Evolutionary conservation across 768 basidiomycete genomes (phyloP).

Genomic region (Tulasnella sp.): DNA sequence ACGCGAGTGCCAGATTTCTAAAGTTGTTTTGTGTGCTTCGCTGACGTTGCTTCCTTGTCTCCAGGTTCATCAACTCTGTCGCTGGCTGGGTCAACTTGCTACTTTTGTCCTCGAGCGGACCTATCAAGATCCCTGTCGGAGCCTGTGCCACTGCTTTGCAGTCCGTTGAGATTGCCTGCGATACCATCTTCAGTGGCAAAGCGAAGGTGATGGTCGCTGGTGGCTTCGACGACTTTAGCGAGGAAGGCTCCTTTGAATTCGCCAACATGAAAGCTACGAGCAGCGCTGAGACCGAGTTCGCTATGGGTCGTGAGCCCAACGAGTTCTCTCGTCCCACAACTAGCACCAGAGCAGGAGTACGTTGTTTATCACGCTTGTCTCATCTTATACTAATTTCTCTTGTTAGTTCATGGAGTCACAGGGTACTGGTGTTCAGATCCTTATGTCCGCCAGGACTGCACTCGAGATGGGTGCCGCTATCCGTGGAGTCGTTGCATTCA

Average conservation of each 20-base stretch:
- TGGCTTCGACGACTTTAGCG: constrained; percentile 95
- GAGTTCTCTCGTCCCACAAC: constrained; percentile 99
- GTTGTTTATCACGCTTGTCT: constrained; percentile 22
- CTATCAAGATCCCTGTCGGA: constrained; percentile 98
- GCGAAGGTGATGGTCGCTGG: constrained; percentile 99
- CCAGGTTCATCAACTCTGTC: constrained; percentile 95
- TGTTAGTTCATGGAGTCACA: constrained; percentile 91
- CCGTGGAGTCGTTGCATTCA: constrained; percentile 87
- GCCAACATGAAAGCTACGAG: constrained; percentile 99
- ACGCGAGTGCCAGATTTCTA: constrained; percentile 50
- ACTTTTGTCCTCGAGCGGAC: constrained; percentile 89
- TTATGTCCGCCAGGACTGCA: constrained; percentile 96
- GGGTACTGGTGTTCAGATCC: constrained; percentile 91
- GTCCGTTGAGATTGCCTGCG: constrained; percentile 96
- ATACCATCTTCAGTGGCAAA: constrained; percentile 87
- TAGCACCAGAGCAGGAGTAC: constrained; percentile 84
- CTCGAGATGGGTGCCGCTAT: constrained; percentile 89
- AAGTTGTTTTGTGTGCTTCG: not conserved
- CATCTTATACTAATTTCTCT: not conserved
- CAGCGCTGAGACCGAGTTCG: constrained; percentile 93
- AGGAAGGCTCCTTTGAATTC: constrained; percentile 98
- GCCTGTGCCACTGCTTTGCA: constrained; percentile 97
- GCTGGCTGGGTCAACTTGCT: constrained; percentile 97
- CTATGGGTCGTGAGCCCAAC: constrained; percentile 97
- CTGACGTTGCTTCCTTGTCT: constrained; percentile 11